Evolutionary conservation across 1,139 yeast species (phyloP), one percentile per base, ranked within the genome.

Genomic region (Blastobotrys ciferrii): DNA sequence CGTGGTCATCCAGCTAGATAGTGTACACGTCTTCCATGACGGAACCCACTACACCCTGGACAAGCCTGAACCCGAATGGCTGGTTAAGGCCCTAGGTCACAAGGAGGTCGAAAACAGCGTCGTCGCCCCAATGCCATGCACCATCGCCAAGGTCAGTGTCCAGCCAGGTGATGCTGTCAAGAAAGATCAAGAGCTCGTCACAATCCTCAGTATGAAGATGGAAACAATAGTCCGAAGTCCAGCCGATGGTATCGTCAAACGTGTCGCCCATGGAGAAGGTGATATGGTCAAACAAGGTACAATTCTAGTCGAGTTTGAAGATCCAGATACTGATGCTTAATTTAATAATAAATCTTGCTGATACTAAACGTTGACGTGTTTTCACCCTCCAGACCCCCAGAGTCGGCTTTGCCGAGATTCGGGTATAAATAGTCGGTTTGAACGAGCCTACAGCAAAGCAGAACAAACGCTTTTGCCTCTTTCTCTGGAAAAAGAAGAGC

Each of bases 161-260:
- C 48, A 48, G 38, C 61, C 58, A 15, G 76, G 73, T 5, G 74
- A 69, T 45, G 46, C 43, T 2, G 63, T 73, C 11, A 50, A 56
- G 15, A 56, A 53, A 15, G 69, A 65, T 38, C 74, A 71, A 45
- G 68, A 63, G 36, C 53, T 72, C 38, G 58, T 72, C 5, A 64
- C 73, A 43, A 60, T 73, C 31, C 72, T 73, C 54, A 73, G 77
- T 32, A 73, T 73, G 77, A 73, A 73, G 55, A 74, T 73, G 76
- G 77, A 73, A 56, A 73, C 75, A 38, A 65, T 72, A 4, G 60
- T 71, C 7, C 62, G 63, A 48, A 51, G 59, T 30, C 63, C 62
- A 9, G 49, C 62, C 42, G 68, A 62, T 32, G 68, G 68, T 1
- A 54, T 57, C 12, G 53, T 65, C 43, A 61, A 61, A 51, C 54